Base-by-base conservation (phyloP, 129 eudicot species). In the Tagetes erecta region DNA sequence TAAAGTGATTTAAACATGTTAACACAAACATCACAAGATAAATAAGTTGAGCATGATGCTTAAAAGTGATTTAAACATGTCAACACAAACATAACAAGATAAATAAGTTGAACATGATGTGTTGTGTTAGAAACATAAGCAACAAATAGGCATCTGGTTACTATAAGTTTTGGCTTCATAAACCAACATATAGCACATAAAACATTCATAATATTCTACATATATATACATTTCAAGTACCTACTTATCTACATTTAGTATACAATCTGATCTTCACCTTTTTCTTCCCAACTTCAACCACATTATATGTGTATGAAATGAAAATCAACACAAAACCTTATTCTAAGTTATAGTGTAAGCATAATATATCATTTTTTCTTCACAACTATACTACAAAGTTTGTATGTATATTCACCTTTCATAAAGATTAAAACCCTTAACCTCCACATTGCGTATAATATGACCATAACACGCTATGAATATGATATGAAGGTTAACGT, bases 311-410 rank as follows among this genome's bases (percentile, higher is more conserved):
- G 77, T 49, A 78, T 70, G 64, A 40, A 63, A 78, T 70, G 64
- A 40, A 63, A 62, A 8, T 7, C 39, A 64, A 71, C 82, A 71
- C 72, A 78, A 63, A 70, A 72, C 34, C 72, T 78, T 79, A 79
- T 79, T 42, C 83, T 79, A 79, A 79, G 63, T 72, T 72, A 55
- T 72, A 79, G 49, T 9, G 49, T 34, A 70, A 57, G 71, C 62
- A 63, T 71, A 53, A 55, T 79, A 64, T 72, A 72, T 79, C 72
- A 64, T 53, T 74, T 77, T 68, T 53, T 74, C 68, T 68, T 57
- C 67, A 66, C 78, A 79, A 73, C 83, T 79, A 79, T 67, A 79
- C 83, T 72, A 65, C 27, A 72, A 72, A 52, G 78, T 79, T 40
- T 49, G 20, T 58, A 55, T 67, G 67, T 64, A 72, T 72, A 65